Conservation (phyloP, 495 filamentous ascomycete genomes). For the Thozetella sp. region DNA sequence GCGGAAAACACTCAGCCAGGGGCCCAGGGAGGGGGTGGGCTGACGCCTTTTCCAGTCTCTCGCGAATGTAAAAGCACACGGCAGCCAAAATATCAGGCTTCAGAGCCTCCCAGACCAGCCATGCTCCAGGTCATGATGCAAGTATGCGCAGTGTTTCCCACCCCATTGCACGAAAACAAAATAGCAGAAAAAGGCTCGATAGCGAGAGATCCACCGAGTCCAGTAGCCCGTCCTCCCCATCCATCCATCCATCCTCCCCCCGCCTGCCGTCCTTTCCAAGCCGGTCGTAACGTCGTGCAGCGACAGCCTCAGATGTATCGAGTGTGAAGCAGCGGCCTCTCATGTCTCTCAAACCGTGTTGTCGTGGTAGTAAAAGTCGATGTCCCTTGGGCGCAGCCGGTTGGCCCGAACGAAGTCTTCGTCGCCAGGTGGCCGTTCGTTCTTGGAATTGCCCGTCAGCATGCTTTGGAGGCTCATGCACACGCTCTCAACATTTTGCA, state of each 20-base stretch:
- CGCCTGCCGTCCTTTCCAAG: neutral
- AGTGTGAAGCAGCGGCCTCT: no score
- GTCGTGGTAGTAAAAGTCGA: conserved; percentile 88
- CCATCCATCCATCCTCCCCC: no score
- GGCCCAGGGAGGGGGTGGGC: no score
- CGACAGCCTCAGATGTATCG: no score
- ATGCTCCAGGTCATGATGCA: conserved; percentile 1
- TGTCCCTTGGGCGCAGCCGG: conserved; percentile 75
- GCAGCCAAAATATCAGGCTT: neutral
- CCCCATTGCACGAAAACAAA: neutral
- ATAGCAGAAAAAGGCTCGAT: no score
- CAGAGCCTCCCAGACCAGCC: neutral
- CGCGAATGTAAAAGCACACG: neutral
- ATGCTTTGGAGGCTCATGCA: conserved; percentile 99
- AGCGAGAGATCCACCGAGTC: no score
- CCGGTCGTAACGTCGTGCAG: neutral
- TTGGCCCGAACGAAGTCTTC: conserved; percentile 83
- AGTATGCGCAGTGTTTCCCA: neutral
- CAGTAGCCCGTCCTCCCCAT: no score
- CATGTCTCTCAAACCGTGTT: conserved; percentile 75
- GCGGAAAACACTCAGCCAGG: no score
- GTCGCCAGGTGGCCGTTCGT: conserved; percentile 84
- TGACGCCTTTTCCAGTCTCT: no score
- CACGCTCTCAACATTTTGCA: conserved; percentile 95
- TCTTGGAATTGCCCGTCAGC: conserved; percentile 90